These are phyloP conservation scores for Coelastrella sp. DNA, from an alignment of 139 green algal species.

Conservation along the genomic window DNA sequence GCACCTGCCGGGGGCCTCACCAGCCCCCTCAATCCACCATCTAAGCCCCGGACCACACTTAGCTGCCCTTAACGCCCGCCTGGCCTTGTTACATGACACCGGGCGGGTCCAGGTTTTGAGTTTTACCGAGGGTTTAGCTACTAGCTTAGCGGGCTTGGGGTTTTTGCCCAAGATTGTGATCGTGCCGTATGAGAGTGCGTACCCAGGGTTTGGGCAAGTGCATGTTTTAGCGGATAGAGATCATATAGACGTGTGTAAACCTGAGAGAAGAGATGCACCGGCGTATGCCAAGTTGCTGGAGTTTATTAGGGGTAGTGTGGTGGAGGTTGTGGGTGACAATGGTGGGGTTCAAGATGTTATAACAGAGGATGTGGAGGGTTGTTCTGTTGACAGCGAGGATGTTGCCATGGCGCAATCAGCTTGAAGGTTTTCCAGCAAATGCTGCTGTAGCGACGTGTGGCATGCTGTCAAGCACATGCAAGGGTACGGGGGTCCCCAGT, in stretches of 20 bases:
- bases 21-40: conserved; percentile 47
- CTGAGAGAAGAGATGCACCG: conserved; percentile 45
- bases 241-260: conserved; percentile 88
- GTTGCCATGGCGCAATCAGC: not conserved
- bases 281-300: conserved; percentile 54
- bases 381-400: not conserved
- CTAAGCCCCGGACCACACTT: conserved; percentile 73
- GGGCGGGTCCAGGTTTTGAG: conserved; percentile 61
- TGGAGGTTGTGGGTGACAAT: not conserved
- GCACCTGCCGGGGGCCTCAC: conserved; percentile 72
- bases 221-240: conserved; percentile 71
- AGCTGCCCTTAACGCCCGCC: conserved; percentile 69
- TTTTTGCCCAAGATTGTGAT: conserved; percentile 74
- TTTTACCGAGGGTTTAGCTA: conserved; percentile 77
- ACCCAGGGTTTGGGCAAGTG: conserved; percentile 82
- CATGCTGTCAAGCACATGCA: no score
- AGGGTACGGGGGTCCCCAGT: no score
- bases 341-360: not conserved
- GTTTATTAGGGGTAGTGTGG: conserved; percentile 31
- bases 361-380: no score
- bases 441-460: no score
- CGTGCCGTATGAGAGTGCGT: conserved; percentile 75
- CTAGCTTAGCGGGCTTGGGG: conserved; percentile 64
- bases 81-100: conserved; percentile 61
- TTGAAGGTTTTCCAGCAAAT: not conserved